Conservation (phyloP, 805 yeast genomes). For the Yamadazyma phyllophila region DNA sequence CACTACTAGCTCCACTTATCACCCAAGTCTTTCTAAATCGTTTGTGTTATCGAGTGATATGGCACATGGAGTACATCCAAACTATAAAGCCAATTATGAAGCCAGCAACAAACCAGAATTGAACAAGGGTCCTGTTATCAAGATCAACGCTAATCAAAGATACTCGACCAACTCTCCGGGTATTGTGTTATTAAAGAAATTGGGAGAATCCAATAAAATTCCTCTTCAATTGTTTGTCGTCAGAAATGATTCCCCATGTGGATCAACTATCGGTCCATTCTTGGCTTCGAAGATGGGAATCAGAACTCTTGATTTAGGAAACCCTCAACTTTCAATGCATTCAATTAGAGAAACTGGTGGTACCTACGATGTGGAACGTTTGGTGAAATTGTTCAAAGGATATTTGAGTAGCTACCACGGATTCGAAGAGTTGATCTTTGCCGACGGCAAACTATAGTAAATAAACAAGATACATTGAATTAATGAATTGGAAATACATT, state of each 20-base stretch:
- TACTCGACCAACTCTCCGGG: constrained; percentile 95
- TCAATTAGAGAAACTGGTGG: constrained; percentile 92
- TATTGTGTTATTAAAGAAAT: constrained; percentile 66
- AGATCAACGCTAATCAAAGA: constrained; percentile 91
- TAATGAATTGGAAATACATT: constrained; percentile 24
- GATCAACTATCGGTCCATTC: constrained; percentile 95
- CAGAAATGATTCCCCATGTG: constrained; percentile 90
- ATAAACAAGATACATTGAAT: neutral
- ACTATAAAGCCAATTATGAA: constrained; percentile 77
- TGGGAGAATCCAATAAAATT: constrained; percentile 65
- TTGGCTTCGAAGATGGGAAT: constrained; percentile 84
- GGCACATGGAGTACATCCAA: constrained; percentile 97
- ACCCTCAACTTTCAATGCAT: constrained; percentile 92
- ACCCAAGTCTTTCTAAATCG: constrained; percentile 57
- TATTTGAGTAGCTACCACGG: constrained; percentile 47
- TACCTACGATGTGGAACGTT: constrained; percentile 62
- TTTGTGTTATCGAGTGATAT: constrained; percentile 91
- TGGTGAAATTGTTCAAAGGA: constrained; percentile 58
- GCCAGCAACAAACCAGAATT: constrained; percentile 72
- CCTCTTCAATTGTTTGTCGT: constrained; percentile 93
- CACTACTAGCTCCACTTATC: constrained; percentile 40
- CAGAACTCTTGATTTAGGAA: constrained; percentile 85
- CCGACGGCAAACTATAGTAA: constrained; percentile 9
- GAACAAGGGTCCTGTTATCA: constrained; percentile 89
- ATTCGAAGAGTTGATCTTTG: constrained; percentile 27